Evolutionary conservation across 2,329 filamentous ascomycete genomes (phyloP), one percentile per base, ranked within the genome.

Genomic region (Ophiostoma ips): DNA sequence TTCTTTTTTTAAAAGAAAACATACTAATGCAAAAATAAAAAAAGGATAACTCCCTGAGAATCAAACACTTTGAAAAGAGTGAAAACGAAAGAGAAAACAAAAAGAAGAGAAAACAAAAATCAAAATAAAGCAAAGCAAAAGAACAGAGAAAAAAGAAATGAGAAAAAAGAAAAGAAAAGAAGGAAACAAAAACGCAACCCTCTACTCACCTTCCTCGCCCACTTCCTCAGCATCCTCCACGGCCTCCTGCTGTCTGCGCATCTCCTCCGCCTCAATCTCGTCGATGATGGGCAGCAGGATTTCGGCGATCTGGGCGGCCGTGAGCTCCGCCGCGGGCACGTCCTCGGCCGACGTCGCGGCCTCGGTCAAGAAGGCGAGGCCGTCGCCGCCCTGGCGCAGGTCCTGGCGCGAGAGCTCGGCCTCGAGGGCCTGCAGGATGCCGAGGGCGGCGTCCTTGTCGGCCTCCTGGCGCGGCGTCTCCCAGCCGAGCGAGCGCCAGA

Each of bases 401-500:
- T 45, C 43, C n/a, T 5, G 28, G 2, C 15, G 21, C 21, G 34
- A 31, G 13, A 43, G 10, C 28, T n/a, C 4, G 12, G 12, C n/a
- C 36, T 47, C 37, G n/a, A 40, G 5, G 18, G 18, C 11, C 10
- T 30, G 15, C 5, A 52, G 30, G 11, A 21, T 5, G 5, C 6
- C 13, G 6, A 5, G 7, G 13, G 49, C 34, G 12, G 35, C 13
- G 12, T 8, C 15, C 19, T 50, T 36, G 11, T 19, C 12, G 5
- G 8, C 1, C 2, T 13, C 9, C 11, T 50, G 48, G 45, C 30
- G 46, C 21, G n/a, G 21, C 12, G 2, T 34, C 43, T 13, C 16
- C 24, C 30, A 43, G 24, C 46, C 48, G n/a, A 31, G 35, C 12
- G 35, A 51, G 10, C 46, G 46, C 43, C 52, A 53, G 3, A 37